Conservation (phyloP, 2,329 filamentous ascomycete species). For the Arthroderma uncinatum region DNA sequence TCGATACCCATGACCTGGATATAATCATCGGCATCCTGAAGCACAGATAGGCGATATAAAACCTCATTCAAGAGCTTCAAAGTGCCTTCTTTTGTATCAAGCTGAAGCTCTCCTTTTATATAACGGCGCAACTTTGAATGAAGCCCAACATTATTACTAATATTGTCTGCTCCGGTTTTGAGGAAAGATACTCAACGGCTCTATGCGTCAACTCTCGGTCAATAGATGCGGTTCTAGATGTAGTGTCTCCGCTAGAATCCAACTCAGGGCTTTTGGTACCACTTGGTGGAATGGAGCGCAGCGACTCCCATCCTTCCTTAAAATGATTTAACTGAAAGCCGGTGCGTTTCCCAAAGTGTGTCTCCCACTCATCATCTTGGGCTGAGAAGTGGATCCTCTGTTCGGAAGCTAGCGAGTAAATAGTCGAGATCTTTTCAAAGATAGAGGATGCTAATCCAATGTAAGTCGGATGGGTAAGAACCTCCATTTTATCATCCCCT, state of each 20-base stretch:
- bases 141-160: neutral
- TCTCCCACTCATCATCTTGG: conserved; percentile 16
- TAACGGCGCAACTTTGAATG: neutral
- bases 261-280: neutral
- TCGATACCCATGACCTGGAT: neutral
- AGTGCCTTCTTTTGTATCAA: neutral
- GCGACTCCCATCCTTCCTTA: conserved; percentile 13
- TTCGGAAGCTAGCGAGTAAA: neutral
- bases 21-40: neutral
- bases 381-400: conserved; percentile 15
- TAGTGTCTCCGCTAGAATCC: neutral
- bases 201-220: neutral
- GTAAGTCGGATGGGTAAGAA: neutral
- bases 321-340: conserved; percentile 12
- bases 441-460: neutral
- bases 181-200: neutral
- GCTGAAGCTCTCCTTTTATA: neutral
- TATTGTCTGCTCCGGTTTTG: neutral
- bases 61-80: neutral
- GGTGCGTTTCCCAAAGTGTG: conserved; percentile 10
- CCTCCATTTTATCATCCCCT: neutral
- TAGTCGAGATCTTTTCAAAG: neutral
- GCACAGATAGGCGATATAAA: neutral
- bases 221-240: neutral
- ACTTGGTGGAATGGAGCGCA: neutral